Base-by-base conservation (phyloP, 176 grass and related monocot species). In the Pharus latifolius region DNA sequence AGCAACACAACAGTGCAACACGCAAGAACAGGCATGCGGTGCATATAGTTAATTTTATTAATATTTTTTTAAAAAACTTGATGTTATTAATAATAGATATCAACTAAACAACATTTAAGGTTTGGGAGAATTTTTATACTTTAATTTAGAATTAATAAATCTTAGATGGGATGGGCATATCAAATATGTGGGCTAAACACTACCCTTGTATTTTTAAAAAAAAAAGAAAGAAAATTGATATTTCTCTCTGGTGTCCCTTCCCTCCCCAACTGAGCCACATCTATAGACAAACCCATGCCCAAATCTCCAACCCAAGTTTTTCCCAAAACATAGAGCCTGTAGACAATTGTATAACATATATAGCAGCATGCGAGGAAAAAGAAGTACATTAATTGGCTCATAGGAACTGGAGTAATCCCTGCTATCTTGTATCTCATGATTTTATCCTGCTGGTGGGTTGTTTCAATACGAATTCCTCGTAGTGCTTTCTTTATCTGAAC, bases 361-460 rank as follows among this genome's bases (percentile, higher is more conserved):
- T 6, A 32, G 27, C 7, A 42, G n/a, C 10, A 27, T 22, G 26
- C 4, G 40, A 18, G 40, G 37, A 64, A 59, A 56, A 63, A 28
- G 19, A 43, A 75, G 47, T 69, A 96, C 92, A 76, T 91, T 58
- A 96, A 60, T 42, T 91, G 66, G 67, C 67, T 74, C 85, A 84
- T 86, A 10, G 82, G 67, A 23, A 75, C 49, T 35, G 60, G 11
- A 43, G 88, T 86, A 20, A 96, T 63, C 27, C 92, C 92, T 18
- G 75, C 88, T 70, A 96, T 91, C 78, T 78, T 91, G 78, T 96
- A 96, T 35, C 88, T 74, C 71, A 79, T 82, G 40, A 76, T 79
- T 44, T 72, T 65, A 13, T 91, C 82, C 48, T n/a, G 9, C 18
- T 84, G 86, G 34, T 96, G 88, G 10, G 35, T 88, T 56, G 79